Conservation (phyloP, 805 yeast species). For the Vanderwaltozyma yarrowii region DNA sequence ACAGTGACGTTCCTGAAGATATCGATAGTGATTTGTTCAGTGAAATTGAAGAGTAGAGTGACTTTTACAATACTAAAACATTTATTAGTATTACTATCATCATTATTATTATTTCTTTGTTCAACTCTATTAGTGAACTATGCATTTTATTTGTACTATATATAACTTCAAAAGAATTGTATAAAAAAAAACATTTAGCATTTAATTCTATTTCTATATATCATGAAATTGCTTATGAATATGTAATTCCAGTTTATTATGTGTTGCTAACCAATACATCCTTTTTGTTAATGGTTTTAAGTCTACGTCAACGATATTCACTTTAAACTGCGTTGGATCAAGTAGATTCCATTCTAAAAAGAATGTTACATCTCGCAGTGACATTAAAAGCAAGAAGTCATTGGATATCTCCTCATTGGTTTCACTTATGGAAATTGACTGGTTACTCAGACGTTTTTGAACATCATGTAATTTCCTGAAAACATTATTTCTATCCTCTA, state of each 20-base stretch:
- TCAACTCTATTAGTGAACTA: background rate
- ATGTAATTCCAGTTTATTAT: conserved; percentile 15
- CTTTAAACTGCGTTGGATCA: conserved; percentile 1
- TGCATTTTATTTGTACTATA: background rate
- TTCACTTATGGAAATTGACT: background rate
- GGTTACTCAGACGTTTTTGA: conserved; percentile 13
- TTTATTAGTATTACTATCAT: no score
- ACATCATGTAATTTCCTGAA: conserved; percentile 12
- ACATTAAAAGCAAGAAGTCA: conserved; percentile 26
- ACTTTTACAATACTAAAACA: no score
- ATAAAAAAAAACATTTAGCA: background rate
- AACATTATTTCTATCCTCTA: conserved; percentile 13
- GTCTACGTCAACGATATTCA: conserved; percentile 41
- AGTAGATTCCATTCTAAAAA: conserved; percentile 21
- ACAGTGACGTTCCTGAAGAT: conserved; percentile 34
- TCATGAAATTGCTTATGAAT: background rate
- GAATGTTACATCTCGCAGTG: conserved; percentile 31
- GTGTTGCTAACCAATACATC: conserved; percentile 39
- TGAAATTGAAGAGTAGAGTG: conserved; percentile 28
- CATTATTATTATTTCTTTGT: background rate
- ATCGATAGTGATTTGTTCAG: conserved; percentile 39
- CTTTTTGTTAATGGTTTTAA: conserved; percentile 39
- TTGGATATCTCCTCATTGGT: conserved; percentile 7
- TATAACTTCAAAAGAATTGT: background rate
- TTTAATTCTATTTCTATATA: background rate